Conservation (phyloP, 2,329 filamentous ascomycete genomes). For the Pseudogymnoascus verrucosus region DNA sequence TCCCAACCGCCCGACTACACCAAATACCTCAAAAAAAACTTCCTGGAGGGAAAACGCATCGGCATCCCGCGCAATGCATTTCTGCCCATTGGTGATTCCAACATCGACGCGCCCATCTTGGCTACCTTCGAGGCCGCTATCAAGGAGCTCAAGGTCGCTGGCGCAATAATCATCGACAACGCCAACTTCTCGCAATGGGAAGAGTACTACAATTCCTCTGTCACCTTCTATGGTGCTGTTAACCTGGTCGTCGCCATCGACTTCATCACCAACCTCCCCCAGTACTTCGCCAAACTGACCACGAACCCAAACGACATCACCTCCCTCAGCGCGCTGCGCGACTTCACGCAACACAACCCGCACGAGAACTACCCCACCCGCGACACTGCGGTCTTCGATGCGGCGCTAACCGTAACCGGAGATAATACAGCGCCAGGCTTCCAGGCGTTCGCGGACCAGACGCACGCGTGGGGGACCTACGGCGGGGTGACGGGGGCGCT, state of each 20-base stretch:
- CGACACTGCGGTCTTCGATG: conserved; percentile 51
- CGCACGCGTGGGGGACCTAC: background rate
- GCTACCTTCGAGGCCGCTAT: conserved; percentile 50
- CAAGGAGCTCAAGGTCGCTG: conserved; percentile 42
- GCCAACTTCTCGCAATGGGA: conserved; percentile 49
- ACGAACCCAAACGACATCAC: conserved; percentile 50
- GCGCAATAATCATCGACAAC: conserved; percentile 52
- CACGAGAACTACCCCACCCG: conserved; percentile 52
- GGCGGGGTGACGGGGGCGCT: conserved; percentile 56
- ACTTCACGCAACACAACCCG: conserved; percentile 46
- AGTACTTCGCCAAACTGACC: conserved; percentile 48
- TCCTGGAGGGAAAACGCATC: conserved; percentile 50
- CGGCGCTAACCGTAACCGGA: conserved; percentile 41
- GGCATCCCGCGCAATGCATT: conserved; percentile 57
- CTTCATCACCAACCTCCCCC: conserved; percentile 47
- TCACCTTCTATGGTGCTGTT: conserved; percentile 22
- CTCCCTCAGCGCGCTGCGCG: conserved; percentile 41
- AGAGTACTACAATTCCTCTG: conserved; percentile 32
- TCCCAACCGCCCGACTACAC: conserved; percentile 51
- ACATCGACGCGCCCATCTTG: conserved; percentile 34
- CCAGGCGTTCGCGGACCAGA: conserved; percentile 10
- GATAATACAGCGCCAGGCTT: conserved; percentile 49
- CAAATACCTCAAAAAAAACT: conserved; percentile 44
- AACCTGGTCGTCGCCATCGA: conserved; percentile 47
- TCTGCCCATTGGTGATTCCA: conserved; percentile 23